phyloP scores from a whole-genome alignment of 352 stramenopile species.

The Phytophthora fragariae region DNA sequence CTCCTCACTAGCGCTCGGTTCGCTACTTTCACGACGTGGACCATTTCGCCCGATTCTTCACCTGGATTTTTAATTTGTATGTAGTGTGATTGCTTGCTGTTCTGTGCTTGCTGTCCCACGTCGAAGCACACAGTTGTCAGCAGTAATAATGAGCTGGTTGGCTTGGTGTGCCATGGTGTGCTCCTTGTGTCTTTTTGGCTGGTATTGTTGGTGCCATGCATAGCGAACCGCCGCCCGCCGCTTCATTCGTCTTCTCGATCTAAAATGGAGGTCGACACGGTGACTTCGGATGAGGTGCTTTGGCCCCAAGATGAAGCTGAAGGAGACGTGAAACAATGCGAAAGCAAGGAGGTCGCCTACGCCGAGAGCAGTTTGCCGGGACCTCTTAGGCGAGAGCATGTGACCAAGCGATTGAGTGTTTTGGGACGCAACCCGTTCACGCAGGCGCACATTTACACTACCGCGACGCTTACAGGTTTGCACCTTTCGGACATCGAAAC shows the following conservation, averaged over 20 bases:
- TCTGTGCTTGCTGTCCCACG: conserved; percentile 32
- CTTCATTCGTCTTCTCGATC: conserved; percentile 14
- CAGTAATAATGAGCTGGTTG: conserved; percentile 18
- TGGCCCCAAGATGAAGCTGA: conserved; percentile 5
- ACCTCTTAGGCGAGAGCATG: conserved; percentile 38
- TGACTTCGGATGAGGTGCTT: conserved; percentile 10
- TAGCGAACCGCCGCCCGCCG: conserved; percentile 31
- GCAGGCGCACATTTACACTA: conserved; percentile 70
- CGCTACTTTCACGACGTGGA: conserved; percentile 40
- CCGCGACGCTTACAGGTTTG: conserved; percentile 48
- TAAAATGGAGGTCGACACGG: conserved; percentile 11
- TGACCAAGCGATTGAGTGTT: conserved; percentile 53
- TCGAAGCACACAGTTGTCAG: conserved; percentile 28
- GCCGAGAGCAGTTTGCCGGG: conserved; percentile 9
- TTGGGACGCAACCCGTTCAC: conserved; percentile 74
- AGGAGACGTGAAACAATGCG: not conserved
- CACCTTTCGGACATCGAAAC: conserved; percentile 51
- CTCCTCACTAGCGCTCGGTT: conserved; percentile 23
- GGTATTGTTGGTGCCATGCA: not conserved
- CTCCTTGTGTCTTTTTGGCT: not conserved
- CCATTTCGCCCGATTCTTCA: conserved; percentile 20
- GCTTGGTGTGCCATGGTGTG: conserved; percentile 9
- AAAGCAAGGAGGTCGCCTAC: not conserved
- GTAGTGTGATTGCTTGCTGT: conserved; percentile 30
- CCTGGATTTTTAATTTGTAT: conserved; percentile 12